A percentile compares a stretch with the other conserved stretches of the same genome.
phyloP scores from a whole-genome alignment of 257 asterid genomes.

The Euphrasia confusa region DNA sequence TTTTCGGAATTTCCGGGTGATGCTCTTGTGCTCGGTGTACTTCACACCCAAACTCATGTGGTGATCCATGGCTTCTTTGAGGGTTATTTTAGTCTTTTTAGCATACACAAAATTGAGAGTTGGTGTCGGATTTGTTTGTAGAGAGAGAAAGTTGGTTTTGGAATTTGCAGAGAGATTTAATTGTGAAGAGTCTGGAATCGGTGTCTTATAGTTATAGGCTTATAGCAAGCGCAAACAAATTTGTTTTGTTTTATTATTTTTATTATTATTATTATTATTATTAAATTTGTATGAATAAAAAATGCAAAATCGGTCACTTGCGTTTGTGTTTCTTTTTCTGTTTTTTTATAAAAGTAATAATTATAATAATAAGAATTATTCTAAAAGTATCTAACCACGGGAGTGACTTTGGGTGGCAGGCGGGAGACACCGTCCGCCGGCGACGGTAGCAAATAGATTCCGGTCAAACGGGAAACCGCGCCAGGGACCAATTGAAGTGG shows the following conservation, averaged over 20 bases:
- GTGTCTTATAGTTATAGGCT: slow-evolving; percentile 53
- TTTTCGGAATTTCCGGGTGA: slow-evolving; percentile 33
- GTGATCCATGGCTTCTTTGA: slow-evolving; percentile 41
- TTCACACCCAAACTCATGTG: slow-evolving; percentile 46
- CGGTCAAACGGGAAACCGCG: slow-evolving; percentile 28
- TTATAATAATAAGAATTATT: not conserved
- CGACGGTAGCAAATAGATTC: slow-evolving; percentile 26
- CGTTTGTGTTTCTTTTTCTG: too few species aligned
- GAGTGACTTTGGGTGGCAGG: not conserved
- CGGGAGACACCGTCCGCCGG: slow-evolving; percentile 17
- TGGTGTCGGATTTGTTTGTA: not conserved
- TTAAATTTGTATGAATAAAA: not conserved
- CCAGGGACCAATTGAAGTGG: slow-evolving; percentile 17
- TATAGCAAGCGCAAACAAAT: slow-evolving; percentile 12
- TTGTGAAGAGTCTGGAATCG: slow-evolving; percentile 20
- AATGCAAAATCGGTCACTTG: too few species aligned
- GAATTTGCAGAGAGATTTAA: slow-evolving; percentile 5
- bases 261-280: not conserved
- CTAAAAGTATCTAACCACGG: slow-evolving; percentile 31
- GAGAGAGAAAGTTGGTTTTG: slow-evolving; percentile 14
- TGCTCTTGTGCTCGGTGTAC: slow-evolving; percentile 53
- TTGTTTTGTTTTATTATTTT: not conserved
- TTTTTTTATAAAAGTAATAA: too few species aligned
- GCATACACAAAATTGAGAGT: slow-evolving; percentile 4
- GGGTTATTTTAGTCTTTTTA: not conserved